Evolutionary conservation across 139 green algal species (phyloP).

Genomic region (Chlorella sp.): DNA sequence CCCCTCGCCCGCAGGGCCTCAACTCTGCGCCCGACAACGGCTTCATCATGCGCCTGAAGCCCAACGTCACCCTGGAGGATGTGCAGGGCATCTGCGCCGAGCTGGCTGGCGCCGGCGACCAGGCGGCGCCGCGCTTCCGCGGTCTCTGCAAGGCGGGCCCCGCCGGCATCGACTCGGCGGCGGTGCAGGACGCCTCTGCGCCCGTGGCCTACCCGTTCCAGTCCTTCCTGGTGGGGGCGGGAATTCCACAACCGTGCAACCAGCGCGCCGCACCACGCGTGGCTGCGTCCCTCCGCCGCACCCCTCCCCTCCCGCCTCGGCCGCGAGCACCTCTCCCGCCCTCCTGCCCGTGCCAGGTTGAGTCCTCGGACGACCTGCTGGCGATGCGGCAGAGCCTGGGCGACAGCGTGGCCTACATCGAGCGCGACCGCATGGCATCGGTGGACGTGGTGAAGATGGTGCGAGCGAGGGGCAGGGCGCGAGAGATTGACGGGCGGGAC

Average conservation of each 20-base stretch:
- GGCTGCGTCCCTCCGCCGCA: no score
- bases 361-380: conserved; percentile 50
- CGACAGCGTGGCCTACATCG: conserved; percentile 47
- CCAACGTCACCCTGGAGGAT: conserved; percentile 11
- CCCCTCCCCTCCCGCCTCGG: no score
- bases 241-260: no score
- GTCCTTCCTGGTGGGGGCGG: no score
- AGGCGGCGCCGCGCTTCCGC: conserved; percentile 18
- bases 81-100: conserved; percentile 41
- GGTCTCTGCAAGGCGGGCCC: conserved; percentile 31
- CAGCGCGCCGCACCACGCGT: no score
- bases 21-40: neutral
- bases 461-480: neutral
- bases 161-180: no score
- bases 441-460: neutral
- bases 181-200: no score
- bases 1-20: no score
- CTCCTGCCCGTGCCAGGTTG: no score
- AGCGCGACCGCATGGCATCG: conserved; percentile 41
- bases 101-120: conserved; percentile 17
- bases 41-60: conserved; percentile 54
- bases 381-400: conserved; percentile 41
- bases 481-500: no score
- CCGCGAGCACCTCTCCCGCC: no score
- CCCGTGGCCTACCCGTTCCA: no score